Evolutionary conservation across 1,284 basidiomycete species (phyloP).

Genomic region (Microbotryum intermedium): DNA sequence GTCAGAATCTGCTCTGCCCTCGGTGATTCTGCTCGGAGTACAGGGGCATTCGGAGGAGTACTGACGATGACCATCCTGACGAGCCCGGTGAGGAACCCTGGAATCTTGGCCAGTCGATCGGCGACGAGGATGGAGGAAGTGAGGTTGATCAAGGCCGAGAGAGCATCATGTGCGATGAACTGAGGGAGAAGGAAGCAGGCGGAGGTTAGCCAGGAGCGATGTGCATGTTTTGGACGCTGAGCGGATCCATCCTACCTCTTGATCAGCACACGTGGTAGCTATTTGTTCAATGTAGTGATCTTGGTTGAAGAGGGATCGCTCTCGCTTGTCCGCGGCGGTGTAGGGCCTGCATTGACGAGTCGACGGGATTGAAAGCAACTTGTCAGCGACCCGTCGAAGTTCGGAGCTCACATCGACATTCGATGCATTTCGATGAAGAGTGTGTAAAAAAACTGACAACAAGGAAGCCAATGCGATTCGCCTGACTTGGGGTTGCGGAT

Average conservation of each 20-base stretch:
- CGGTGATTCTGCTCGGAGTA: not conserved
- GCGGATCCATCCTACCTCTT: slow-evolving; percentile 4
- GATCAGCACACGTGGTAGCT: slow-evolving; percentile 28
- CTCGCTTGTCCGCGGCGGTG: slow-evolving; percentile 18
- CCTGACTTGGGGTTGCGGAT: slow-evolving; percentile 21
- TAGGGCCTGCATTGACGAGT: slow-evolving; percentile 16
- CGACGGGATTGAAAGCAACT: too few relatives aligned
- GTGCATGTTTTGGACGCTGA: too few relatives aligned
- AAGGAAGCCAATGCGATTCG: slow-evolving; percentile 26
- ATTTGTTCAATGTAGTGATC: slow-evolving; percentile 25
- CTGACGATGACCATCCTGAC: slow-evolving; percentile 84
- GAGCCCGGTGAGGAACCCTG: slow-evolving; percentile 69
- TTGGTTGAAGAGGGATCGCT: slow-evolving; percentile 27
- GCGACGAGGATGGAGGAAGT: slow-evolving; percentile 71
- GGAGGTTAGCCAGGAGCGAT: too few relatives aligned
- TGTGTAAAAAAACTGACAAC: slow-evolving; percentile 11
- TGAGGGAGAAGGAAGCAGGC: slow-evolving; percentile 37
- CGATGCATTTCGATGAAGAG: not conserved
- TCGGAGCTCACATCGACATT: not conserved
- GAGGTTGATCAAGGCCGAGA: slow-evolving; percentile 87
- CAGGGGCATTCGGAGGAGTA: slow-evolving; percentile 25
- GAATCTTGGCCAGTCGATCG: slow-evolving; percentile 57
- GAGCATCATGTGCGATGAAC: slow-evolving; percentile 89
- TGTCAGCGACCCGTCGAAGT: not conserved
- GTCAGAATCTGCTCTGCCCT: not conserved